Percentiles rank a stretch among this genome's conserved stretches.
Conservation (phyloP, 1,284 basidiomycete genomes). For the Sanghuangporus sanghuang region DNA sequence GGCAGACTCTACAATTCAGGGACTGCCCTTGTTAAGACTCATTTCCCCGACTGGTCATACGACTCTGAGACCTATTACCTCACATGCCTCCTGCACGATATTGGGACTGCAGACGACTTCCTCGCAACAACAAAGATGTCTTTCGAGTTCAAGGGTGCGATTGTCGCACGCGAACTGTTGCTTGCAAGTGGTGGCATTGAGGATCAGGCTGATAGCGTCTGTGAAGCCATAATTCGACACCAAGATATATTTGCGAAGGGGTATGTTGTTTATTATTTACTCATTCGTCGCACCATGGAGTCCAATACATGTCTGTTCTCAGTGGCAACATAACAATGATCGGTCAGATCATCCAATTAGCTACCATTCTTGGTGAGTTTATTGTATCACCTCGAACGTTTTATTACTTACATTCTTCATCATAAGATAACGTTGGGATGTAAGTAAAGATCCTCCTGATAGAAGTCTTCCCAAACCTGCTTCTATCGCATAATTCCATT, state of each 20-base stretch:
- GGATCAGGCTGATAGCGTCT: conserved; percentile 51
- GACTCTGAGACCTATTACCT: conserved; percentile 49
- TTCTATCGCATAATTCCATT: background rate
- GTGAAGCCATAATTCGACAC: conserved; percentile 54
- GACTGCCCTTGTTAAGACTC: conserved; percentile 41
- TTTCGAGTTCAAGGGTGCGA: conserved; percentile 57
- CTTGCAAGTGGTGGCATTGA: conserved; percentile 38
- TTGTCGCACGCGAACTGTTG: conserved; percentile 47
- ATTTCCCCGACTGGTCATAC: conserved; percentile 44
- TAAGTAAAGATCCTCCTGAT: conserved; percentile 24
- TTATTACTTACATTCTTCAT: background rate
- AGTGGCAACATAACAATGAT: conserved; percentile 48
- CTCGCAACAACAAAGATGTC: conserved; percentile 49
- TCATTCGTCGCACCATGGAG: background rate
- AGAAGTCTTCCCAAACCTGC: background rate
- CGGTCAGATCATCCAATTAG: conserved; percentile 47
- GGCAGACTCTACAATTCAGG: conserved; percentile 22
- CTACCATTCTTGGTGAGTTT: conserved; percentile 42
- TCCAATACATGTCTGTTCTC: background rate
- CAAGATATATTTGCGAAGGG: conserved; percentile 56
- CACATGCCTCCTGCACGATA: conserved; percentile 50
- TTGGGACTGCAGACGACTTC: conserved; percentile 47
- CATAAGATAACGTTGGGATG: conserved; percentile 42
- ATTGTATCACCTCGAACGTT: background rate
- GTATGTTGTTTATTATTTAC: conserved; percentile 20